A percentile compares a stretch with the other conserved stretches of the same genome.
phyloP scores from a whole-genome alignment of 805 yeast genomes.

The Candida pseudofarinosa region DNA sequence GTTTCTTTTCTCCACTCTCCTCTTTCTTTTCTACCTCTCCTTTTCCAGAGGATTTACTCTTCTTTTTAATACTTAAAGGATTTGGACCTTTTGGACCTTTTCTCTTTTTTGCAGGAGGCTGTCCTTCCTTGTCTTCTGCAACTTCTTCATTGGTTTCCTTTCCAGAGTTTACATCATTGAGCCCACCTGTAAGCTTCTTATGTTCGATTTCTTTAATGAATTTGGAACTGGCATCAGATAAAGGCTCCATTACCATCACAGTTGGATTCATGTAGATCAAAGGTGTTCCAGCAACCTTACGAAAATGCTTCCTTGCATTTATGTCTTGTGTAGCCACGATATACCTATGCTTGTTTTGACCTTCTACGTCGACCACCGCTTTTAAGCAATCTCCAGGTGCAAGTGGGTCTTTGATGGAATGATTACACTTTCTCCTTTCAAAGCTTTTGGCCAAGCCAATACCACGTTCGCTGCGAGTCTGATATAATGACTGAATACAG shows the following conservation, averaged over 20 bases:
- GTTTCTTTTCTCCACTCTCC: slow-evolving; percentile 15
- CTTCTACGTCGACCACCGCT: slow-evolving; percentile 64
- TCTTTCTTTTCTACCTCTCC: slow-evolving; percentile 1
- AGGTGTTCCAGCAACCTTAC: slow-evolving; percentile 87
- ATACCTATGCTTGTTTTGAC: slow-evolving; percentile 85
- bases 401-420: slow-evolving; percentile 57
- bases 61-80: slow-evolving; percentile 85
- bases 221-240: slow-evolving; percentile 61
- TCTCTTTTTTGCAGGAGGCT: slow-evolving; percentile 40
- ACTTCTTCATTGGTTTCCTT: slow-evolving; percentile 22
- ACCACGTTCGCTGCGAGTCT: slow-evolving; percentile 66
- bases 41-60: slow-evolving; percentile 33
- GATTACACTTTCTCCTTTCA: slow-evolving; percentile 93
- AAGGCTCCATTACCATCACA: slow-evolving; percentile 95
- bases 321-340: slow-evolving; percentile 82
- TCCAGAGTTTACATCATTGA: slow-evolving; percentile 65
- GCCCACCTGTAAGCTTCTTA: slow-evolving; percentile 69
- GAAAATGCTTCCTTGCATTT: slow-evolving; percentile 59
- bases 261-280: slow-evolving; percentile 81
- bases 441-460: slow-evolving; percentile 75
- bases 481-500: slow-evolving; percentile 82
- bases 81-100: slow-evolving; percentile 81
- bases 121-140: slow-evolving; percentile 6
- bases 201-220: slow-evolving; percentile 48
- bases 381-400: slow-evolving; percentile 73